Evolutionary conservation across 208 protist species (phyloP).

Genomic region (Wallacemonas sp.): DNA sequence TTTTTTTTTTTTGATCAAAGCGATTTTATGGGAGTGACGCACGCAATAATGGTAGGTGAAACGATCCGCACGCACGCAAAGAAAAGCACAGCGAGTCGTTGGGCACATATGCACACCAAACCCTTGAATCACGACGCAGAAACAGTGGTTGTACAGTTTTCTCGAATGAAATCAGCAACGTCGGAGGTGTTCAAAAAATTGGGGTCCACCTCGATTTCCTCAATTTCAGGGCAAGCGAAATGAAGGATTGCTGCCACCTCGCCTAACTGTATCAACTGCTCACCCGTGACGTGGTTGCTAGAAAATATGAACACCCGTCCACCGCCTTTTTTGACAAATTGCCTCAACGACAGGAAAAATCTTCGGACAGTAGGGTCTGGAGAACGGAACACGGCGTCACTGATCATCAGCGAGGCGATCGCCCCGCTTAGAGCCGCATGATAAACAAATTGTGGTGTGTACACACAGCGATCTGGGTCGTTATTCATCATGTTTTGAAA

Average conservation of each 20-base stretch:
- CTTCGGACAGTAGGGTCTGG: slow-evolving; percentile 74
- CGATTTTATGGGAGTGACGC: too few relatives aligned
- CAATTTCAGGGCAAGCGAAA: slow-evolving; percentile 89
- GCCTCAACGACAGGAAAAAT: slow-evolving; percentile 91
- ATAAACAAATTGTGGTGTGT: slow-evolving; percentile 91
- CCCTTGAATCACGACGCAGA: not conserved
- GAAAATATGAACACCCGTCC: slow-evolving; percentile 93
- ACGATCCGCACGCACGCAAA: not conserved
- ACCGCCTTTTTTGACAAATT: slow-evolving; percentile 83
- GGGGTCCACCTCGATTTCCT: slow-evolving; percentile 79
- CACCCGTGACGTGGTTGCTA: slow-evolving; percentile 93
- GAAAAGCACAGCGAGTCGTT: not conserved
- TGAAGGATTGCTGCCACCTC: slow-evolving; percentile 93
- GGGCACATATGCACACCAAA: not conserved
- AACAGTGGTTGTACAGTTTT: slow-evolving; percentile 33
- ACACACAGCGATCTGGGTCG: slow-evolving; percentile 89
- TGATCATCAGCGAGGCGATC: slow-evolving; percentile 88
- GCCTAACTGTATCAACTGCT: slow-evolving; percentile 92
- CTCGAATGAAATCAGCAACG: slow-evolving; percentile 68
- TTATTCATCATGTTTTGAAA: slow-evolving; percentile 94
- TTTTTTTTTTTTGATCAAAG: too few relatives aligned
- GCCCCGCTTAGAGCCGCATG: slow-evolving; percentile 79
- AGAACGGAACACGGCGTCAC: slow-evolving; percentile 93
- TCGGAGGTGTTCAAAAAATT: slow-evolving; percentile 63
- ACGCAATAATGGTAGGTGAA: too few relatives aligned